Percentiles rank a stretch among this genome's conserved stretches.
Evolutionary conservation across 768 basidiomycete genomes (phyloP).

Genomic region (Candolleomyces eurysporus): DNA sequence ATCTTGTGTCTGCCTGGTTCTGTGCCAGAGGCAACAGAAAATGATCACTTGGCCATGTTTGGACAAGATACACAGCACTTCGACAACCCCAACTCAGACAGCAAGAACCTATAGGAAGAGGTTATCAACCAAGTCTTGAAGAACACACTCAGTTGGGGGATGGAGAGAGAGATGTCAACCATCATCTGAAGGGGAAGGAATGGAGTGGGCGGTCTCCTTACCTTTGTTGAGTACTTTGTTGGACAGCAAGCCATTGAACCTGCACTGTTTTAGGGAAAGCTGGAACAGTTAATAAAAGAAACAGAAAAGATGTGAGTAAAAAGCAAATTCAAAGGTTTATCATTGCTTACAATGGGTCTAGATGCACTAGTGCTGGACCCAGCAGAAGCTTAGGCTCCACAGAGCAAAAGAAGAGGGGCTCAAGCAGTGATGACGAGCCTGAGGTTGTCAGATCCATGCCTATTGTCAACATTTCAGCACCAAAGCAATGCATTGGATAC

Average conservation of each 20-base stretch:
- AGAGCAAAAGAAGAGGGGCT: no score
- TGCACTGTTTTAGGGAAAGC: slow-evolving; percentile 14
- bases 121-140: slow-evolving; percentile 17
- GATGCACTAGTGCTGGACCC: neutral
- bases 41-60: slow-evolving; percentile 8
- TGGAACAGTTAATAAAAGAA: slow-evolving; percentile 8
- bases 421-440: no score
- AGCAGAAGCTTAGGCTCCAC: neutral
- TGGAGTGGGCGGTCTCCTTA: neutral
- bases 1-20: slow-evolving; percentile 5
- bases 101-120: slow-evolving; percentile 20
- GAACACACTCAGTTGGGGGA: slow-evolving; percentile 15
- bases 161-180: slow-evolving; percentile 1
- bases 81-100: neutral
- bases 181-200: neutral
- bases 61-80: slow-evolving; percentile 8
- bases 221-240: neutral
- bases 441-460: no score
- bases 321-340: neutral
- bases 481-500: no score
- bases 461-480: no score
- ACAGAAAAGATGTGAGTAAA: slow-evolving; percentile 8
- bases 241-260: neutral
- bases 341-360: neutral
- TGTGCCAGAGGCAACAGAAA: neutral